These are phyloP conservation scores for Podospora pseudoanserina DNA, from an alignment of 495 filamentous ascomycete species.

Conservation along the genomic window DNA sequence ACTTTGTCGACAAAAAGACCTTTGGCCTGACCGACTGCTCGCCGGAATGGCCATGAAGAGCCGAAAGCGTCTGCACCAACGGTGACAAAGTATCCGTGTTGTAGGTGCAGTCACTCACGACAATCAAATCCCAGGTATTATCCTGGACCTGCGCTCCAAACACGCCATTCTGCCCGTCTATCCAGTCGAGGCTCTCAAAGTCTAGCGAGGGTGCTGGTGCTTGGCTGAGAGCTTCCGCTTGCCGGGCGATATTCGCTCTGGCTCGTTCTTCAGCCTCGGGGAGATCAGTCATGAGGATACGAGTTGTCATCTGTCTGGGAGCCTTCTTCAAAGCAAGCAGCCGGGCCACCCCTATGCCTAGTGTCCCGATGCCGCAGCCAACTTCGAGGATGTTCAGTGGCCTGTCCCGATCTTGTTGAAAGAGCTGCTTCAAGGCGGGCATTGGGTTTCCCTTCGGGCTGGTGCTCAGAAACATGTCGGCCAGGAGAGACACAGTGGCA, in stretches of 20 bases:
- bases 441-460: slow-evolving; percentile 1
- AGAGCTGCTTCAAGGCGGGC: slow-evolving; percentile 18
- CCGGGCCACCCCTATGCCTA: slow-evolving; percentile 70
- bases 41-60: slow-evolving; percentile 39
- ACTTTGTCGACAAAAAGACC: slow-evolving; percentile 76
- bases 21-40: slow-evolving; percentile 18
- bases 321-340: slow-evolving; percentile 36
- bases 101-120: slow-evolving; percentile 93
- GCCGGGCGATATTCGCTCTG: slow-evolving; percentile 40
- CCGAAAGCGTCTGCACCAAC: slow-evolving; percentile 65
- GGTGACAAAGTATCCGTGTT: slow-evolving; percentile 77
- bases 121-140: slow-evolving; percentile 62
- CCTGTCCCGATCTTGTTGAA: slow-evolving; percentile 8
- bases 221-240: slow-evolving; percentile 11
- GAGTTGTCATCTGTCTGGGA: slow-evolving; percentile 22
- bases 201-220: slow-evolving; percentile 15
- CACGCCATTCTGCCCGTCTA: slow-evolving; percentile 35
- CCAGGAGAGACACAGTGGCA: slow-evolving; percentile 37
- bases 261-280: slow-evolving; percentile 62
- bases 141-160: slow-evolving; percentile 38
- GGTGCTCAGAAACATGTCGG: slow-evolving; percentile 28
- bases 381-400: slow-evolving; percentile 65
- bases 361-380: slow-evolving; percentile 79
- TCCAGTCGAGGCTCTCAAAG: slow-evolving; percentile 76
- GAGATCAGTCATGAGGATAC: slow-evolving; percentile 75